These are phyloP conservation scores for Ceratocystis smalleyi DNA, from an alignment of 2,329 filamentous ascomycete species.

Conservation along the genomic window DNA sequence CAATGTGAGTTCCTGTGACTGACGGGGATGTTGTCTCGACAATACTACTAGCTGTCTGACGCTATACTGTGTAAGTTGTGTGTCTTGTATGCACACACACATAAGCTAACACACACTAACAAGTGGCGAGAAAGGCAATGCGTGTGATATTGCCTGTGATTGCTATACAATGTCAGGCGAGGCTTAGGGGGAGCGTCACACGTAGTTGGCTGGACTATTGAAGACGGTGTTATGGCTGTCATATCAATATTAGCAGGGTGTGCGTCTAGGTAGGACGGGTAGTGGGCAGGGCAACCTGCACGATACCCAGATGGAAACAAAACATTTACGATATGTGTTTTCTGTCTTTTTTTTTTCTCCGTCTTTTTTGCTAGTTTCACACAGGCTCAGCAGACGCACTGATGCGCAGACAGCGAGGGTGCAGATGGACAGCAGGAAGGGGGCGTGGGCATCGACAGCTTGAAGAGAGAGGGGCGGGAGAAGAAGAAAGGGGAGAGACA, in stretches of 20 bases:
- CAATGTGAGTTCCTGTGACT: not conserved
- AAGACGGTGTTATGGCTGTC: not conserved
- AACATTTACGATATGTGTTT: not conserved
- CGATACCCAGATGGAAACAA: not conserved
- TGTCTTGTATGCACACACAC: not conserved
- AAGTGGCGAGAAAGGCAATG: not conserved
- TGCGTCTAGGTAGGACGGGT: not conserved
- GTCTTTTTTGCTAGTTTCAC: no score
- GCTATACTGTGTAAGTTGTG: not conserved
- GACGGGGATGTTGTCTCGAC: not conserved
- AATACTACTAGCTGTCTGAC: no score
- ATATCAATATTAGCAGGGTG: not conserved
- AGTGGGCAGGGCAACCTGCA: not conserved
- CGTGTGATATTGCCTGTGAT: not conserved
- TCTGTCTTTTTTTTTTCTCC: not conserved
- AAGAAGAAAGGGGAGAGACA: not conserved
- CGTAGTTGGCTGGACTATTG: not conserved
- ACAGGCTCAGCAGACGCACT: no score
- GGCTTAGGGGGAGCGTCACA: not conserved
- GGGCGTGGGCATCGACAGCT: no score
- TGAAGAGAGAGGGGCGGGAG: no score
- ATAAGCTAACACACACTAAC: not conserved
- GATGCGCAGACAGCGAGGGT: no score
- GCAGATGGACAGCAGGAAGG: no score
- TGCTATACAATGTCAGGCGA: not conserved